A percentile compares a stretch with the other conserved stretches of the same genome.
These are phyloP conservation scores for Tuber aestivum DNA, from an alignment of 495 filamentous ascomycete genomes.

Conservation along the genomic window DNA sequence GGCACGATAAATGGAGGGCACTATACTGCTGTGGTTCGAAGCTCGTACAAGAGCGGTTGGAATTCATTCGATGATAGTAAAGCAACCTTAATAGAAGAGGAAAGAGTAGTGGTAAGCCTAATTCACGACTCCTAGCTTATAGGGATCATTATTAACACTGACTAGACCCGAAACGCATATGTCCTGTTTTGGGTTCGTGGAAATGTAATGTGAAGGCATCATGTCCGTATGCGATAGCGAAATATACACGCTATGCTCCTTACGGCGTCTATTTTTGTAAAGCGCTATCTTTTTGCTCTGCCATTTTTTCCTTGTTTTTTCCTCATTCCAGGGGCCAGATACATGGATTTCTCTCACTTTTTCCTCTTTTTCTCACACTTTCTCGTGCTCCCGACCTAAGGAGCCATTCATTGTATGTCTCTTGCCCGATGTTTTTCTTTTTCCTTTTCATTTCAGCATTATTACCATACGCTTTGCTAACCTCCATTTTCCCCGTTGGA, in stretches of 20 bases:
- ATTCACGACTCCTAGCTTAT: slow-evolving; percentile 6
- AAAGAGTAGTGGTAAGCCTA: slow-evolving; percentile 39
- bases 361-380: not conserved
- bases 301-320: not conserved
- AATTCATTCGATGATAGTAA: slow-evolving; percentile 60
- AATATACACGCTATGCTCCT: not conserved
- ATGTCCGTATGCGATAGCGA: not conserved
- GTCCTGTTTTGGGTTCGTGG: slow-evolving; percentile 40
- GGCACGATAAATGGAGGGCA: slow-evolving; percentile 63
- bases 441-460: not conserved
- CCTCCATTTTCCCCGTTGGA: not conserved
- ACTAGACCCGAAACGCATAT: slow-evolving; percentile 39
- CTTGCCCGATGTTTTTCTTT: not conserved
- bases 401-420: not conserved
- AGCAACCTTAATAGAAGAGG: slow-evolving; percentile 42
- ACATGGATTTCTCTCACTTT: not conserved
- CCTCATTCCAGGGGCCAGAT: not conserved
- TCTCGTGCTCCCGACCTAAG: not conserved
- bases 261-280: not conserved
- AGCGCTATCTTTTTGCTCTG: not conserved
- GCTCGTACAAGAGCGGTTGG: slow-evolving; percentile 58
- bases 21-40: slow-evolving; percentile 62
- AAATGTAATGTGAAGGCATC: slow-evolving; percentile 27
- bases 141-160: slow-evolving; percentile 1
- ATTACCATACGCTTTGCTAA: not conserved